Evolutionary conservation across 257 asterid genomes (phyloP), one percentile per base, ranked within the genome.

Genomic region (Jasminum sambac): DNA sequence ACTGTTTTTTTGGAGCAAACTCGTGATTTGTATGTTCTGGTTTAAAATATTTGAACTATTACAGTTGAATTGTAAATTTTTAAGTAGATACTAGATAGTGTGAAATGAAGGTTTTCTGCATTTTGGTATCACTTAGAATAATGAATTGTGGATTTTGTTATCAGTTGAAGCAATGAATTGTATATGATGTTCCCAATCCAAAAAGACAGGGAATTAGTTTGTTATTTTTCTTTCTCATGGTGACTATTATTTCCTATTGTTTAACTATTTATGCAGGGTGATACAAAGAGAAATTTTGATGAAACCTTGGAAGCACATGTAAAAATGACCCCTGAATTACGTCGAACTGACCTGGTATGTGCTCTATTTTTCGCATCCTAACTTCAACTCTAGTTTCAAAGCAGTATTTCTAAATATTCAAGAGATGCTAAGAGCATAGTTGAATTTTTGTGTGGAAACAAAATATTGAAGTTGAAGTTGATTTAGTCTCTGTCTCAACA

Each of bases 231-330:
- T 40, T 55, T 38, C 11, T 67, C 55, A 3, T n/a, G 39, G 14
- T 64, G 61, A 46, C 58, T 70, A 60, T 89, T 69, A 34, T 76
- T 76, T 79, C 66, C 66, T 72, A 66, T 68, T 61, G 66, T 80
- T 81, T 75, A 82, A 81, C 81, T 86, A 79, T 74, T 84, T 78
- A 38, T 84, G 75, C 96, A 90, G 98, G 92, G 89, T 66, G 82
- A 77, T 82, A 84, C 89, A 68, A 87, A 73, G 85, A 68, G 68
- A 68, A 86, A 80, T 44, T 89, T 87, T 78, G 95, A 84, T 70
- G 98, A 94, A 85, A 91, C 98, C 71, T 72, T 94, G 71, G 98
- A 94, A 85, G 98, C 92, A 43, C 98, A 94, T 78, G 97, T 94
- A 46, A 86, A 79, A 74, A 81, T 94, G 96, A 84, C 94, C 63